Conservation (phyloP, 208 protist genomes). For the Jaenimonas drosophilae region DNA sequence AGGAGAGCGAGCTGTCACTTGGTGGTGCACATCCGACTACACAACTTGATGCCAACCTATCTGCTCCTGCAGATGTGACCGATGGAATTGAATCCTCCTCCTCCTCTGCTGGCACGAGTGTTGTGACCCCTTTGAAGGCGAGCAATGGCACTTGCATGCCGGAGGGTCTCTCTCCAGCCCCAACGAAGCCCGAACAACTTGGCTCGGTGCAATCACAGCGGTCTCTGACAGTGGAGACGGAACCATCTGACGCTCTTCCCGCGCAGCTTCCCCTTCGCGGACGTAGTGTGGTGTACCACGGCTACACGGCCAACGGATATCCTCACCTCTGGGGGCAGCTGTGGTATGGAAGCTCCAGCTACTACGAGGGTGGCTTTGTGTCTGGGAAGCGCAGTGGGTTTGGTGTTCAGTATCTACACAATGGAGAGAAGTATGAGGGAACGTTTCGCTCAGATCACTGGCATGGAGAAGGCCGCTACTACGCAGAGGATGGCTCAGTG, state of each 20-base stretch:
- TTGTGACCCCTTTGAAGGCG: too few relatives aligned
- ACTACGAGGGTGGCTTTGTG: slow-evolving; percentile 8
- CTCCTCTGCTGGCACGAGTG: too few relatives aligned
- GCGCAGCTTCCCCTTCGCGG: not conserved
- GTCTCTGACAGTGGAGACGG: too few relatives aligned
- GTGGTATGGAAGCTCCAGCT: slow-evolving; percentile 49
- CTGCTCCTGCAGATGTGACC: too few relatives aligned
- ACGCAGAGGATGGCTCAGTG: slow-evolving; percentile 49
- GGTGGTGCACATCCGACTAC: too few relatives aligned
- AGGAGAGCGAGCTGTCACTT: too few relatives aligned
- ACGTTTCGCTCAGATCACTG: slow-evolving; percentile 4
- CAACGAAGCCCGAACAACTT: too few relatives aligned
- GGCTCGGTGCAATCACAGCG: too few relatives aligned
- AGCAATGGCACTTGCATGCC: too few relatives aligned
- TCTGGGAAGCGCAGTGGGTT: slow-evolving; percentile 1
- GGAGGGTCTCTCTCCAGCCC: not conserved
- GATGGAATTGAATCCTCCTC: too few relatives aligned
- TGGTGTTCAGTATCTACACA: slow-evolving; percentile 7
- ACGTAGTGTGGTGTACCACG: slow-evolving; percentile 38
- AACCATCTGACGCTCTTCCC: too few relatives aligned
- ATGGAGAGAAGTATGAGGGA: slow-evolving; percentile 13
- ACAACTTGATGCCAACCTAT: too few relatives aligned
- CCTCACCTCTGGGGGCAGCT: slow-evolving; percentile 76
- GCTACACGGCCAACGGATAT: slow-evolving; percentile 46
- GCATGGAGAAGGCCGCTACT: slow-evolving; percentile 32